phyloP scores from a whole-genome alignment of 768 basidiomycete genomes.

The Trametes sanguinea region DNA sequence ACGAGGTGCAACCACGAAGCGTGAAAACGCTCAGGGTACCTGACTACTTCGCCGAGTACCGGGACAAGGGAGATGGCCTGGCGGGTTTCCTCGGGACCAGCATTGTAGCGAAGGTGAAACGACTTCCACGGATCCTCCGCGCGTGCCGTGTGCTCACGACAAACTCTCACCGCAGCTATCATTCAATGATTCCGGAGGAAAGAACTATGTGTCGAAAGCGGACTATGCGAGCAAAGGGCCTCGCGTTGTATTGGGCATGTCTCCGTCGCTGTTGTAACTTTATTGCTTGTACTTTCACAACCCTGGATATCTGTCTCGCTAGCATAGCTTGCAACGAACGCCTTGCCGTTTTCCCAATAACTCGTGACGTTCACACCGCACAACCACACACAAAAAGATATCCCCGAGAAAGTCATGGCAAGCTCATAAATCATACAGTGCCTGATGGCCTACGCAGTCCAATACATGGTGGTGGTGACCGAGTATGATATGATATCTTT shows the following conservation, averaged over 20 bases:
- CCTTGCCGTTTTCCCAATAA: background rate
- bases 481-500: constrained; percentile 20
- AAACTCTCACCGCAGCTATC: constrained; percentile 52
- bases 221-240: constrained; percentile 79
- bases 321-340: background rate
- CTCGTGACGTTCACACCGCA: no score
- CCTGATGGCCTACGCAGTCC: constrained; percentile 17
- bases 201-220: constrained; percentile 75
- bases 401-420: constrained; percentile 7
- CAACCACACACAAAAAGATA: background rate
- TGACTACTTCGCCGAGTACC: constrained; percentile 90
- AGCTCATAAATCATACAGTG: constrained; percentile 24
- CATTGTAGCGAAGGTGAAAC: constrained; percentile 81
- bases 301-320: background rate
- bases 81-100: constrained; percentile 81
- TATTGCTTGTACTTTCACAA: constrained; percentile 8
- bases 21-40: constrained; percentile 70
- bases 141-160: background rate
- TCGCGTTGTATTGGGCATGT: constrained; percentile 73
- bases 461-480: constrained; percentile 20
- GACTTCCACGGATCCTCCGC: background rate
- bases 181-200: constrained; percentile 67
- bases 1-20: constrained; percentile 70
- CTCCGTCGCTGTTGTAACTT: constrained; percentile 64
- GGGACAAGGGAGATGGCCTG: constrained; percentile 80